These are phyloP conservation scores for Friedmanniomyces simplex DNA, from an alignment of 495 filamentous ascomycete species.

Conservation along the genomic window DNA sequence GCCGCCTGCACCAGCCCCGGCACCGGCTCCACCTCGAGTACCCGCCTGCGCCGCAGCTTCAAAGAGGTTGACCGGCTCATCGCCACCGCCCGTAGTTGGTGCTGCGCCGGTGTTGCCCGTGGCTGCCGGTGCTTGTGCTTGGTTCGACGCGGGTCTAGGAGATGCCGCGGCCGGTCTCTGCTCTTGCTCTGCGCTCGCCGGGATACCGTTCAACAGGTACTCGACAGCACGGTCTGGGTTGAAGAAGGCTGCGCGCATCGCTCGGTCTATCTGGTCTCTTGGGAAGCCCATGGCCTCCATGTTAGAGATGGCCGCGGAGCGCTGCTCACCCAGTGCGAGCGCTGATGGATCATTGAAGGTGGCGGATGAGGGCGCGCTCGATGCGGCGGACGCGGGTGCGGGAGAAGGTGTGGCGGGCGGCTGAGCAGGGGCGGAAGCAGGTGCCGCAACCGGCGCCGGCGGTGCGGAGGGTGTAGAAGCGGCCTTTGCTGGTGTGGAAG, in stretches of 20 bases:
- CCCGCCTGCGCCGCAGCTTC: conserved; percentile 76
- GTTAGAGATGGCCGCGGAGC: conserved; percentile 76
- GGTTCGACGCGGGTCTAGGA: conserved; percentile 11
- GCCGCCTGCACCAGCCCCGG: conserved; percentile 22
- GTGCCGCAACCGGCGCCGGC: conserved; percentile 46
- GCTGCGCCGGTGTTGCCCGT: conserved; percentile 7
- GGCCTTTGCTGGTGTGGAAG: conserved; percentile 56
- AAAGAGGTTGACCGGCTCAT: conserved; percentile 81
- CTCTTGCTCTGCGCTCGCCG: conserved; percentile 66
- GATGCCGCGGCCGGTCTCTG: conserved; percentile 34
- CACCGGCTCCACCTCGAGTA: conserved; percentile 12
- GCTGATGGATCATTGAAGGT: conserved; percentile 67
- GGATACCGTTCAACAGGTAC: conserved; percentile 86
- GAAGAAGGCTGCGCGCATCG: conserved; percentile 90
- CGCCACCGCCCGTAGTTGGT: conserved; percentile 36
- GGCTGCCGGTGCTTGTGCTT: conserved; percentile 23
- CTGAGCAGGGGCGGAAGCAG: conserved; percentile 33
- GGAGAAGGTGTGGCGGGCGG: conserved; percentile 53
- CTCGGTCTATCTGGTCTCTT: conserved; percentile 73
- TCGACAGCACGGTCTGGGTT: conserved; percentile 97
- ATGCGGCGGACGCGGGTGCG: conserved; percentile 29
- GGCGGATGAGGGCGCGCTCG: conserved; percentile 31
- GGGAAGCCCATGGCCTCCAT: conserved; percentile 97
- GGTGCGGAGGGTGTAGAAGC: conserved; percentile 55
- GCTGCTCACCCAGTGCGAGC: conserved; percentile 70